Evolutionary conservation across 371 early-diverging fungal species (phyloP), one percentile per base, ranked within the genome.

Genomic region (Lichtheimia hyalospora): DNA sequence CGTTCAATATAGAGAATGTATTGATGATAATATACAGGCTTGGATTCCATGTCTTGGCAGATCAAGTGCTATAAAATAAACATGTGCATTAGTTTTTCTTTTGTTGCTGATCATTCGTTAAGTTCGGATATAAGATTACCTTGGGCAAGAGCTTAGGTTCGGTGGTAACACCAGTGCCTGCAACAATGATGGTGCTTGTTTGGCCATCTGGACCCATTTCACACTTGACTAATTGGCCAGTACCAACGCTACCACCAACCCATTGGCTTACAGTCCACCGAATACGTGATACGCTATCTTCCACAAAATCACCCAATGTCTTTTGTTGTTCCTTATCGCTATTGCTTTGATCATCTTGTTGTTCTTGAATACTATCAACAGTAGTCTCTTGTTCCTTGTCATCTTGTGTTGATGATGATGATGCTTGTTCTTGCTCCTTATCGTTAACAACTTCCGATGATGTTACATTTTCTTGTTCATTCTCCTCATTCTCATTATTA

Each of bases 221-320:
- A 27, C 60, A 64, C 10, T 51, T 60, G 20, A 66, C 56, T 15
- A 60, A 41, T 20, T 57, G 61, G 23, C 66, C 66, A 2, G 61
- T 66, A 24, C 66, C 66, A 14, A 61, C 66, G 20, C 57, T 50
- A 5, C 66, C 66, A 34, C 66, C 66, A 2, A 66, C 59, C 61
- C 56, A 61, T 44, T 61, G 66, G 24, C 66, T 61, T 6, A 66
- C 66, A 14, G 49, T 52, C 66, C 66, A 66, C 3, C 66, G 60
- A 8, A 57, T 20, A 16, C 46, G 57, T 0, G 56, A 53, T 15
- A 59, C 58, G 12, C 49, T 56, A 14, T 66, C 53, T 41, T 66
- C 57, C 34, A 63, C 54, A 15, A 28, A 43, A 34, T 34, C 34
- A 34, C 34, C 34, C 10, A 34, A 2, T 10, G 34, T 34, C 2